phyloP scores from a whole-genome alignment of 2,329 filamentous ascomycete genomes.

The Pyrenophora seminiperda region DNA sequence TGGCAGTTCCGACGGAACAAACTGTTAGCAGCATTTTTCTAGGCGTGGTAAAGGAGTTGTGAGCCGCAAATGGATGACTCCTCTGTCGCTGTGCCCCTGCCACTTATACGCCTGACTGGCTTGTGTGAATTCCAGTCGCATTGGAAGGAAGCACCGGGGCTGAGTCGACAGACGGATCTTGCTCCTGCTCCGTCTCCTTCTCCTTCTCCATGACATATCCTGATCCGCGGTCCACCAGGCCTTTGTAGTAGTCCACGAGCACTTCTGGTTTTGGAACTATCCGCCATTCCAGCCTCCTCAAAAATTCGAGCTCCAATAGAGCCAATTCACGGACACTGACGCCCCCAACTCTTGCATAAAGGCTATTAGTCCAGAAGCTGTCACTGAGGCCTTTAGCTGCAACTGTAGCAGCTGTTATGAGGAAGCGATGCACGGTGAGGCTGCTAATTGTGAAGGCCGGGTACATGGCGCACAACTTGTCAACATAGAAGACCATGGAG shows the following conservation, averaged over 20 bases:
- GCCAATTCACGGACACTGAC: slow-evolving; percentile 90
- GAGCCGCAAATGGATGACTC: slow-evolving; percentile 1
- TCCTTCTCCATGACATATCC: slow-evolving; percentile 59
- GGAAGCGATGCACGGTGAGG: slow-evolving; percentile 92
- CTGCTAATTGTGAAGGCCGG: slow-evolving; percentile 96
- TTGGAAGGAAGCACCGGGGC: slow-evolving; percentile 18
- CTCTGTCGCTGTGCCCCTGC: slow-evolving; percentile 2
- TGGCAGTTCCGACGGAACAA: background rate
- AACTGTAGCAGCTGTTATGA: slow-evolving; percentile 94
- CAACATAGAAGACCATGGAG: slow-evolving; percentile 99
- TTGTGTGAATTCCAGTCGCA: slow-evolving; percentile 30
- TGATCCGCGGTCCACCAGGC: slow-evolving; percentile 72
- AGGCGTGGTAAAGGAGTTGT: background rate
- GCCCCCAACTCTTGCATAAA: slow-evolving; percentile 91
- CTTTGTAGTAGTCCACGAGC: slow-evolving; percentile 89
- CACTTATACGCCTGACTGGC: slow-evolving; percentile 25
- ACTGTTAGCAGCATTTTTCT: background rate
- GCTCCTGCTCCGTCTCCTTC: slow-evolving; percentile 29
- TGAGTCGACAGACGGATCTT: slow-evolving; percentile 16
- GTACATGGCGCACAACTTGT: slow-evolving; percentile 89
- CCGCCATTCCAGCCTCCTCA: slow-evolving; percentile 91
- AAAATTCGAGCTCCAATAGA: slow-evolving; percentile 87
- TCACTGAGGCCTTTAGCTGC: slow-evolving; percentile 95
- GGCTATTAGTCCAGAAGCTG: slow-evolving; percentile 97
- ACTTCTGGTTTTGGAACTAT: slow-evolving; percentile 96